Conservation (phyloP, 495 filamentous ascomycete species). For the Pseudevernia furfuracea region DNA sequence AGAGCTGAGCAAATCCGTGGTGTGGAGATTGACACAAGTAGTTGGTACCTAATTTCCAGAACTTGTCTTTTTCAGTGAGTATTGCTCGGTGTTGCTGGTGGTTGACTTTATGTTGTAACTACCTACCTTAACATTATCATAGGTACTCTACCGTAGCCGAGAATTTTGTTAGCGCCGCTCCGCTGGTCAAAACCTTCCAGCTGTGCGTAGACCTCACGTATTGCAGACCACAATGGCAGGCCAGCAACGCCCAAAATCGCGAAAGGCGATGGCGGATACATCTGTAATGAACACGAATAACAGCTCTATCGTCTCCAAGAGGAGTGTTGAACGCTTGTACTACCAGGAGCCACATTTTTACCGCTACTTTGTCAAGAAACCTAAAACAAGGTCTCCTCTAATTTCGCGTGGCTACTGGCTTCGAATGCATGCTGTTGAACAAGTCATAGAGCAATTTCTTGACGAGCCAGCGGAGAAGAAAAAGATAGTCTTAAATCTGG, state of each 20-base stretch:
- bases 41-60: neutral
- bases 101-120: too few species aligned
- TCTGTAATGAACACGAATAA: slow-evolving; percentile 77
- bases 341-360: slow-evolving; percentile 73
- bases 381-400: slow-evolving; percentile 67
- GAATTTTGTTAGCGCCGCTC: neutral
- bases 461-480: slow-evolving; percentile 47
- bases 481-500: slow-evolving; percentile 77
- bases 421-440: slow-evolving; percentile 71
- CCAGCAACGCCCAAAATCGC: slow-evolving; percentile 17
- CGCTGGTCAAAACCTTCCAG: too few species aligned
- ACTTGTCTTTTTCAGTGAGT: neutral
- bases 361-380: slow-evolving; percentile 77
- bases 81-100: neutral
- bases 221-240: slow-evolving; percentile 3
- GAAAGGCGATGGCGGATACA: slow-evolving; percentile 49
- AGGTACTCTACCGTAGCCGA: neutral
- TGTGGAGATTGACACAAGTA: neutral
- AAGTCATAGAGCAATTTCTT: slow-evolving; percentile 64
- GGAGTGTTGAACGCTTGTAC: slow-evolving; percentile 80
- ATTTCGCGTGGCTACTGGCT: slow-evolving; percentile 88
- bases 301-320: slow-evolving; percentile 83
- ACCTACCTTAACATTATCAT: too few species aligned
- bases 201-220: too few species aligned
- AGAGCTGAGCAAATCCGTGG: neutral